Percentiles rank a stretch among this genome's conserved stretches.
Evolutionary conservation across 2,329 filamentous ascomycete species (phyloP).

Genomic region (Aspergillus calidoustus): DNA sequence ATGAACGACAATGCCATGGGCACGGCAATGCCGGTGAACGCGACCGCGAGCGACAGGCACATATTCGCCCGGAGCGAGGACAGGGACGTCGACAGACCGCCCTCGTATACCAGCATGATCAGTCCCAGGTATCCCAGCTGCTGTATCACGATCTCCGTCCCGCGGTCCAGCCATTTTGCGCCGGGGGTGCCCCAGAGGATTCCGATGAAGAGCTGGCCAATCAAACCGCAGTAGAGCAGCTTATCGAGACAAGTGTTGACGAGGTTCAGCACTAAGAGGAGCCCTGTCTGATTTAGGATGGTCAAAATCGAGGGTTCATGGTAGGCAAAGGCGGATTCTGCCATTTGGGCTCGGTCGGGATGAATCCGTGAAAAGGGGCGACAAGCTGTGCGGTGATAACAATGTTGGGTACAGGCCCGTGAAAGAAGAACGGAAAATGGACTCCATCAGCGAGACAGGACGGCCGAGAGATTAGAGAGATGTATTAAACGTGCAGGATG

Average conservation of each 20-base stretch:
- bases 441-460: constrained; percentile 1
- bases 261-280: constrained; percentile 66
- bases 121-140: constrained; percentile 74
- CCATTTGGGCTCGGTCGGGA: too few relatives aligned
- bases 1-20: constrained; percentile 71
- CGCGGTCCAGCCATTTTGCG: constrained; percentile 59
- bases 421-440: too few relatives aligned
- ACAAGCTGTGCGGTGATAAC: background rate
- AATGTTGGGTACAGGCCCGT: too few relatives aligned
- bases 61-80: constrained; percentile 63
- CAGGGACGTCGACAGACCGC: constrained; percentile 49
- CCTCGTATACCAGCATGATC: constrained; percentile 74
- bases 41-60: constrained; percentile 64
- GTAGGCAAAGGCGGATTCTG: constrained; percentile 54
- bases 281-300: constrained; percentile 64
- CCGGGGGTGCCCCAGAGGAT: constrained; percentile 72
- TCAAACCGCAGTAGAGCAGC: constrained; percentile 69
- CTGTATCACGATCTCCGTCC: constrained; percentile 61
- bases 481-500: too few relatives aligned
- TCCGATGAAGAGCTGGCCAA: constrained; percentile 73
- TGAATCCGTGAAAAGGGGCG: background rate
- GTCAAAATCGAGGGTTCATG: constrained; percentile 65
- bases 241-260: constrained; percentile 62
- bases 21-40: constrained; percentile 65
- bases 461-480: too few relatives aligned